phyloP scores from a whole-genome alignment of 306 rosid genomes.

The Vicia sativa region DNA sequence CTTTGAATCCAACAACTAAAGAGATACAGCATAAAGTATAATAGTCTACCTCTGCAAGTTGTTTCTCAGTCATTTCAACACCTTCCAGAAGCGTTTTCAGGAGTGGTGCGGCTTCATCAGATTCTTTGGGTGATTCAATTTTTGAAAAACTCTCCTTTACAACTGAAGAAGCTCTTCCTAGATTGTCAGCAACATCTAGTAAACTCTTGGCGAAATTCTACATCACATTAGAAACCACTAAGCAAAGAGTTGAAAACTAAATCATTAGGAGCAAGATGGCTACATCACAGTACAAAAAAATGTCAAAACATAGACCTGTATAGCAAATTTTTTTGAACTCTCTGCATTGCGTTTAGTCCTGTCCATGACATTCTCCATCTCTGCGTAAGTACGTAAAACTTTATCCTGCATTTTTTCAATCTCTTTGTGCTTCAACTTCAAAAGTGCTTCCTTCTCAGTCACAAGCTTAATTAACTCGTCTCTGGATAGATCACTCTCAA shows the following conservation, averaged over 20 bases:
- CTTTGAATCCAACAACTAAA: constrained; percentile 19
- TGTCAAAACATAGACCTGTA: constrained; percentile 62
- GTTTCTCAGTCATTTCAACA: constrained; percentile 98
- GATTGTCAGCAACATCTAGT: constrained; percentile 94
- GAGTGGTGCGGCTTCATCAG: constrained; percentile 68
- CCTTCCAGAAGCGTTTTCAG: constrained; percentile 94
- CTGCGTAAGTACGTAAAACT: constrained; percentile 81
- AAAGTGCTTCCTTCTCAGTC: constrained; percentile 73
- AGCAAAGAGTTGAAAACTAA: constrained; percentile 32
- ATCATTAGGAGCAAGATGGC: neutral
- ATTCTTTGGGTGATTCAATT: constrained; percentile 69
- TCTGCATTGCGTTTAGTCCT: constrained; percentile 88
- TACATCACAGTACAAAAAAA: neutral
- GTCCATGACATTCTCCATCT: constrained; percentile 87
- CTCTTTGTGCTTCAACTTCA: constrained; percentile 76
- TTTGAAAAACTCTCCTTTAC: constrained; percentile 82
- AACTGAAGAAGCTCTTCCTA: constrained; percentile 91
- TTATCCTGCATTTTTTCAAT: constrained; percentile 83
- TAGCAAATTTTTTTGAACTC: constrained; percentile 81
- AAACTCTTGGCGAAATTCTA: constrained; percentile 91
- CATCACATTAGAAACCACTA: constrained; percentile 38
- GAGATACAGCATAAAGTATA: constrained; percentile 9
- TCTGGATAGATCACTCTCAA: constrained; percentile 54
- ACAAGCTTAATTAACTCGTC: constrained; percentile 77
- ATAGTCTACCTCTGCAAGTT: constrained; percentile 72